These are phyloP conservation scores for Lobosporangium transversale DNA, from an alignment of 192 early-diverging fungal species.

Conservation along the genomic window DNA sequence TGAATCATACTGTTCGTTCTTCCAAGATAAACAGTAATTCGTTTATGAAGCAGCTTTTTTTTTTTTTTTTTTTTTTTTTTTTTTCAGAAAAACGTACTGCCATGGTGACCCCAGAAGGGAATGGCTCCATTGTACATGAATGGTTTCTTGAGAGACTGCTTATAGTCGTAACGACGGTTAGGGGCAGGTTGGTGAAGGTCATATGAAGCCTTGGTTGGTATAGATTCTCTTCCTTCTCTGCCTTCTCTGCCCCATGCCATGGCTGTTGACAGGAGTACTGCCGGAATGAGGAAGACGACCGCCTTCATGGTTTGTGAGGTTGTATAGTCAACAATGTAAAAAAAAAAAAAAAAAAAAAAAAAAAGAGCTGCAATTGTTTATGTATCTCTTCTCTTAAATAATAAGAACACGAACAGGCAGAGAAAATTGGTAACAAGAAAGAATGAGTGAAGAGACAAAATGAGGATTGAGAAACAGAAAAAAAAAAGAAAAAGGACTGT, in stretches of 20 bases:
- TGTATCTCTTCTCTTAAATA: background rate
- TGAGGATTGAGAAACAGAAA: background rate
- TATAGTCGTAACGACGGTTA: constrained; percentile 63
- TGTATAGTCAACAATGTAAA: background rate
- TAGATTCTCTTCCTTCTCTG: too few species aligned
- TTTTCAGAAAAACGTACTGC: constrained; percentile 41
- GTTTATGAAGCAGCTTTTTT: constrained; percentile 11
- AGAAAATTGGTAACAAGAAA: background rate
- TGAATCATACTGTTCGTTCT: too few species aligned
- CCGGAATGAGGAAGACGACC: constrained; percentile 12
- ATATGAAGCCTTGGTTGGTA: background rate
- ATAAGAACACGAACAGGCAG: background rate
- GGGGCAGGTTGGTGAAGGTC: constrained; percentile 23
- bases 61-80: background rate
- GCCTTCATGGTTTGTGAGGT: constrained; percentile 13
- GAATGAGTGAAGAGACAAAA: background rate
- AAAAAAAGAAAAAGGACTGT: constrained; percentile 1
- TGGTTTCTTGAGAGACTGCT: constrained; percentile 69
- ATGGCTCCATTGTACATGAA: constrained; percentile 60
- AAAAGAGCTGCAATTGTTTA: background rate
- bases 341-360: background rate
- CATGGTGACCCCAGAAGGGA: constrained; percentile 63
- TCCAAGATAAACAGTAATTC: too few species aligned
- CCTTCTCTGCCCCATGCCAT: constrained; percentile 38
- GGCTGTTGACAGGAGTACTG: constrained; percentile 18